These are phyloP conservation scores for Aciculoconidium aculeatum DNA, from an alignment of 805 yeast species.

Conservation along the genomic window DNA sequence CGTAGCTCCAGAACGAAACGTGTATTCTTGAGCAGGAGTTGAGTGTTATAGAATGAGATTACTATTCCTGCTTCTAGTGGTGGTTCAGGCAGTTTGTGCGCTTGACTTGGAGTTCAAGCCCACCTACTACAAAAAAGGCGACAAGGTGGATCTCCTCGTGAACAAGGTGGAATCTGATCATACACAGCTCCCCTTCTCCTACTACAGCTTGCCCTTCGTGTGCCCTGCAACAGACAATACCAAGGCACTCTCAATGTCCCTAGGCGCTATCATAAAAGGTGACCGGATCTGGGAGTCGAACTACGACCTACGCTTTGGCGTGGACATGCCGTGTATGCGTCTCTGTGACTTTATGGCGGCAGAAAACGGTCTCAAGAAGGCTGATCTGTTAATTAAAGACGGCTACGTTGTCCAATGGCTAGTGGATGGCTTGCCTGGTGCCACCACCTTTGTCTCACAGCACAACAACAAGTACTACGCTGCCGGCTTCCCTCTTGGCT, in stretches of 20 bases:
- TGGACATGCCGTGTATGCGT: conserved; percentile 60
- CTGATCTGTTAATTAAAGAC: conserved; percentile 55
- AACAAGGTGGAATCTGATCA: conserved; percentile 75
- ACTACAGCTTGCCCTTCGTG: conserved; percentile 72
- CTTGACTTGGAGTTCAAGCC: conserved; percentile 27
- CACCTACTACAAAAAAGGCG: conserved; percentile 41
- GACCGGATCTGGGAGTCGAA: conserved; percentile 76
- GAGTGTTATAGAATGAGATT: too few species aligned
- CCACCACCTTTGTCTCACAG: conserved; percentile 67
- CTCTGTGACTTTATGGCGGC: conserved; percentile 62
- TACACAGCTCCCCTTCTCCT: conserved; percentile 73
- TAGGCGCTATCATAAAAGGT: conserved; percentile 76
- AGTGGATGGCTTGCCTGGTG: conserved; percentile 80
- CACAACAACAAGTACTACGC: conserved; percentile 66
- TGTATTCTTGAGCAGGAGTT: too few species aligned
- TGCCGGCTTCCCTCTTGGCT: conserved; percentile 84
- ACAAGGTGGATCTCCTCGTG: conserved; percentile 61
- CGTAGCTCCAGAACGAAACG: too few species aligned
- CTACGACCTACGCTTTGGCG: conserved; percentile 55
- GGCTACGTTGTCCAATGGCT: conserved; percentile 82
- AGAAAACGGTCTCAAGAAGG: conserved; percentile 46
- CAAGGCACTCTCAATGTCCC: conserved; percentile 60
- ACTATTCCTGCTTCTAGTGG: conserved; percentile 3
- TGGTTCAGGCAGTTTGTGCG: conserved; percentile 5
- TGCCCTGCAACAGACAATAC: conserved; percentile 58